Conservation (phyloP, 495 filamentous ascomycete genomes). For the Aspergillus biplanus region DNA sequence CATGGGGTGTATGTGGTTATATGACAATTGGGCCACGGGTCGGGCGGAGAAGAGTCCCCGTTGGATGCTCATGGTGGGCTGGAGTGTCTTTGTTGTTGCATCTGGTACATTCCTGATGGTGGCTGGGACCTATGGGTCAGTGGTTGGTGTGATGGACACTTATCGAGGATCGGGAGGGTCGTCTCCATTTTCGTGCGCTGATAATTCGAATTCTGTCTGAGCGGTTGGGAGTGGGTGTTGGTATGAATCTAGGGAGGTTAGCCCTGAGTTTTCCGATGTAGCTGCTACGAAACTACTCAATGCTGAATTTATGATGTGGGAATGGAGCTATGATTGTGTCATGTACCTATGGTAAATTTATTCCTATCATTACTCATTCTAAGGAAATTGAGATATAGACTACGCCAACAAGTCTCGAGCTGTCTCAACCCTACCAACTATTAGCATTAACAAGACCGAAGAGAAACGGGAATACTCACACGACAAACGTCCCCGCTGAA, state of each 20-base stretch:
- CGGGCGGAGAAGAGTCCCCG: slow-evolving; percentile 33
- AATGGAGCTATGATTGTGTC: too few relatives aligned
- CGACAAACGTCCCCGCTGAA: slow-evolving; percentile 20
- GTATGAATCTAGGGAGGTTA: neutral
- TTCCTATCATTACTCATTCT: too few relatives aligned
- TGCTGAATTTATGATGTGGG: too few relatives aligned
- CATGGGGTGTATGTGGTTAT: slow-evolving; percentile 51
- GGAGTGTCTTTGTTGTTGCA: slow-evolving; percentile 33
- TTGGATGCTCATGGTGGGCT: slow-evolving; percentile 37
- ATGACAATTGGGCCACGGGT: slow-evolving; percentile 47
- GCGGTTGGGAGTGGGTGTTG: neutral
- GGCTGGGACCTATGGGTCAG: slow-evolving; percentile 60
- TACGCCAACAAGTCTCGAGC: neutral
- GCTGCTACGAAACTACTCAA: too few relatives aligned
- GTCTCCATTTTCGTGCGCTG: slow-evolving; percentile 37
- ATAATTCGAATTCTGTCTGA: slow-evolving; percentile 38
- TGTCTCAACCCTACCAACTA: neutral
- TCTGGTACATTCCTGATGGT: slow-evolving; percentile 54
- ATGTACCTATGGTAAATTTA: too few relatives aligned
- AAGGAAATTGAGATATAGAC: too few relatives aligned
- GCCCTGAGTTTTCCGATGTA: neutral
- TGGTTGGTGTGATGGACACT: slow-evolving; percentile 56
- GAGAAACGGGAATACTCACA: slow-evolving; percentile 8
- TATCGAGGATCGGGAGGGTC: slow-evolving; percentile 39
- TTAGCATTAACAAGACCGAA: neutral